A percentile compares a stretch with the other conserved stretches of the same genome.
Evolutionary conservation across 176 grass and related monocot genomes (phyloP).

Genomic region (Oryza brachyantha): DNA sequence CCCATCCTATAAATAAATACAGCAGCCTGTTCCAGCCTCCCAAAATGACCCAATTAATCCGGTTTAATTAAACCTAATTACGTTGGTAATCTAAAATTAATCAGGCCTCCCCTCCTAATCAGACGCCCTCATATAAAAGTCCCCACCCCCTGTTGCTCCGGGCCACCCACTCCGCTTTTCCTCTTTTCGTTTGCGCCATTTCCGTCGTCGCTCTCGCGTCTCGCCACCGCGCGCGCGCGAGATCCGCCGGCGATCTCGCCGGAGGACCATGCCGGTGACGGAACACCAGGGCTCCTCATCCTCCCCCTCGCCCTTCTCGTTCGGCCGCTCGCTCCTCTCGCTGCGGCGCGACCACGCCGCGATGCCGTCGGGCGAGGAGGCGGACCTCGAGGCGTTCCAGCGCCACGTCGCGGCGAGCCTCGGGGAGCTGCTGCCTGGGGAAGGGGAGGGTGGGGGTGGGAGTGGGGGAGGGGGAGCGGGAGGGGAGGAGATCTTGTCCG

Average conservation of each 20-base stretch:
- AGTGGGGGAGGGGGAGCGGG: not conserved
- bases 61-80: not conserved
- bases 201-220: not conserved
- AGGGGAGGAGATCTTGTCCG: conserved; percentile 59
- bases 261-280: conserved; percentile 72
- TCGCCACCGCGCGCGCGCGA: not conserved
- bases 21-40: not conserved
- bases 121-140: conserved; percentile 35
- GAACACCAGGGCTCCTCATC: conserved; percentile 65
- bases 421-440: conserved; percentile 42
- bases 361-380: conserved; percentile 43
- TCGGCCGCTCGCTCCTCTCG: conserved; percentile 54
- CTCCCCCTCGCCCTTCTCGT: conserved; percentile 45
- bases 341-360: conserved; percentile 51
- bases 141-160: conserved; percentile 16
- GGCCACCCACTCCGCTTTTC: conserved; percentile 3
- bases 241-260: conserved; percentile 25
- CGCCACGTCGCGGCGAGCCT: conserved; percentile 62
- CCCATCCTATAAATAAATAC: conserved; percentile 44
- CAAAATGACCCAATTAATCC: conserved; percentile 17
- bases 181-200: not conserved
- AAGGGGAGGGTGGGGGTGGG: not conserved
- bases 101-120: conserved; percentile 28
- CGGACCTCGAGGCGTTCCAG: conserved; percentile 73
- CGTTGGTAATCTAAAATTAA: not conserved